A percentile compares a stretch with the other conserved stretches of the same genome.
Conservation (phyloP, 148 eudicot genomes). For the Vaccinium macrocarpon region DNA sequence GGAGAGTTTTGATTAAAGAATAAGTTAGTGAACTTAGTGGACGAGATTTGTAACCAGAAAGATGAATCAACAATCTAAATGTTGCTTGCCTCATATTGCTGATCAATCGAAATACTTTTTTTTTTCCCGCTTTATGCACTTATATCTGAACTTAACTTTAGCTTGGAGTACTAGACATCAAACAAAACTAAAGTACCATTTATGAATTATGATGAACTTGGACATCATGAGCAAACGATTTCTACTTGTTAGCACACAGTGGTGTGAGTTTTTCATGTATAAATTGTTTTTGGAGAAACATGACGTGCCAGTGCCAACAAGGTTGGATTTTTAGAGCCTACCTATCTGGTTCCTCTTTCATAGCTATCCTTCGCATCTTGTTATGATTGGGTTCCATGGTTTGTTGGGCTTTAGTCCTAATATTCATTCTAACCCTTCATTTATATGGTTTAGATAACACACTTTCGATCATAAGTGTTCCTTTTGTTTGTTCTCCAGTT, state of each 20-base stretch:
- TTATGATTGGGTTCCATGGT: background rate
- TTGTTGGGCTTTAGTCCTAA: background rate
- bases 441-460: background rate
- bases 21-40: background rate
- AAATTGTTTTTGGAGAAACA: background rate
- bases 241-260: background rate
- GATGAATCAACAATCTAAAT: background rate
- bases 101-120: background rate
- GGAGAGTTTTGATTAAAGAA: background rate
- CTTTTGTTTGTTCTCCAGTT: constrained; percentile 35
- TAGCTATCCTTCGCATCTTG: background rate
- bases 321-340: background rate
- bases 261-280: background rate
- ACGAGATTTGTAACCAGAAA: background rate
- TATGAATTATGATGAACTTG: background rate
- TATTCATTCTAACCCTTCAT: background rate
- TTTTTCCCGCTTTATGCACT: background rate
- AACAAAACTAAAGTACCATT: background rate
- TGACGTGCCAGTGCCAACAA: background rate
- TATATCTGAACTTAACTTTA: background rate
- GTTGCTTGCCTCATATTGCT: background rate
- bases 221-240: background rate
- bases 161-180: background rate
- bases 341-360: background rate
- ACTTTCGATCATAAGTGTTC: background rate